These are phyloP conservation scores for Blastobotrys proliferans DNA, from an alignment of 1,139 yeast genomes.

Conservation along the genomic window DNA sequence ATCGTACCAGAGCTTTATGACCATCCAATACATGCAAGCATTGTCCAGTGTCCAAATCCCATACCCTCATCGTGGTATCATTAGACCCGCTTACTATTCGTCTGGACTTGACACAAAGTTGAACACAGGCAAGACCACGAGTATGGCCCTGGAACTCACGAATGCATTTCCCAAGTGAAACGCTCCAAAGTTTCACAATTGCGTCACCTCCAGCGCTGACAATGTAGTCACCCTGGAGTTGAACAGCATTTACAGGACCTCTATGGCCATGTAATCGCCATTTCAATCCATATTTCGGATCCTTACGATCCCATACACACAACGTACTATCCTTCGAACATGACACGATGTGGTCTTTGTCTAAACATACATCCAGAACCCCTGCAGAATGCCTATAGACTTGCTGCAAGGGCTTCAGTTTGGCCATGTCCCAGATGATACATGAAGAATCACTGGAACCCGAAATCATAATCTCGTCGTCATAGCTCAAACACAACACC, in stretches of 20 bases:
- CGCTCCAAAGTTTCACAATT: slow-evolving; percentile 32
- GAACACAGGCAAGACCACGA: slow-evolving; percentile 38
- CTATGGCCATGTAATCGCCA: slow-evolving; percentile 29
- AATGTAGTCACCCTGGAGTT: slow-evolving; percentile 26
- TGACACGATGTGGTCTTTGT: slow-evolving; percentile 28
- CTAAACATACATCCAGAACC: slow-evolving; percentile 33
- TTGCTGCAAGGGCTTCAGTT: slow-evolving; percentile 26
- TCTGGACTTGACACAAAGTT: slow-evolving; percentile 25
- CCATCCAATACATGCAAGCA: slow-evolving; percentile 31
- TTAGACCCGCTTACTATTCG: slow-evolving; percentile 35
- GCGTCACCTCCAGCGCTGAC: slow-evolving; percentile 39
- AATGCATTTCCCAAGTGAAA: slow-evolving; percentile 25
- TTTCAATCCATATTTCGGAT: slow-evolving; percentile 15
- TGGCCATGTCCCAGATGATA: slow-evolving; percentile 33
- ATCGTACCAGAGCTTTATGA: slow-evolving; percentile 33
- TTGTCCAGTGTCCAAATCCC: slow-evolving; percentile 32
- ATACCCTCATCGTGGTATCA: slow-evolving; percentile 34
- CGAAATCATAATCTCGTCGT: slow-evolving; percentile 32
- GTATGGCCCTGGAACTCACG: slow-evolving; percentile 33
- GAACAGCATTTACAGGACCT: slow-evolving; percentile 38
- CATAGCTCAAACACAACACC: slow-evolving; percentile 34
- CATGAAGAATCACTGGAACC: slow-evolving; percentile 37
- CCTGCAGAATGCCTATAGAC: slow-evolving; percentile 30
- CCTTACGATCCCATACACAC: slow-evolving; percentile 30
- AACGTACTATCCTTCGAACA: slow-evolving; percentile 36